Evolutionary conservation across 2,329 filamentous ascomycete species (phyloP), one percentile per base, ranked within the genome.

Genomic region (Cordyceps fumosorosea): DNA sequence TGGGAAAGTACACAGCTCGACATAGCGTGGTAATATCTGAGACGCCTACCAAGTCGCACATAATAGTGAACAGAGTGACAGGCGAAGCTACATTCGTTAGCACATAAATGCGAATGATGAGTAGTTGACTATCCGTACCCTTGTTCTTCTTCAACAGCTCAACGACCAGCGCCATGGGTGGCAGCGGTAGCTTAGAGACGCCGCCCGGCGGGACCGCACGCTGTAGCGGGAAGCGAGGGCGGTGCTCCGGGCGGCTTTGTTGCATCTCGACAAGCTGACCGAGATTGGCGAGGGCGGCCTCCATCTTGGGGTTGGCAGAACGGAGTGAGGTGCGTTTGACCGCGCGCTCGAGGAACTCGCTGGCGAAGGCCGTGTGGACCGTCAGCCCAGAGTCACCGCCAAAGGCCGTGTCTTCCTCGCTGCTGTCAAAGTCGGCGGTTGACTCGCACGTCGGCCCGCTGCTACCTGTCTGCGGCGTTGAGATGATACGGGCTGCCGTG

Each of bases 261-360:
- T 83, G 80, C 72, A 84, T 76, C 57, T 77, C 72, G 53, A 83
- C 80, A 32, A 85, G 79, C 64, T 82, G 80, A 56, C 79, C 77
- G 14, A 85, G 73, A 22, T 79, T 80, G 44, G 77, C 74, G 20
- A 85, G 72, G 0, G 81, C 82, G 2, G 80, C 77, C 54, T 79
- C 75, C 74, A 85, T 84, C 68, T 80, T 79, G 2, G 82, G 78
- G 63, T 77, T 77, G 45, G 77, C 70, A 52, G 78, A 73, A 40
- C 74, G 73, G 3, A 82, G 71, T 0, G 81, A 76, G 1, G 79
- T 80, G 26, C 78, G 75, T 65, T 77, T 73, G 29, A 82, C 81
- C n/a, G 79, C 78, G 62, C 79, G 75, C 66, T 84, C 81, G 24
- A 84, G 76, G 47, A 84, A 81, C 65, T 82, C 79, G 68, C 75